A percentile compares a stretch with the other conserved stretches of the same genome.
phyloP scores from a whole-genome alignment of 163 green algal species.

The Scenedesmus sp. region DNA sequence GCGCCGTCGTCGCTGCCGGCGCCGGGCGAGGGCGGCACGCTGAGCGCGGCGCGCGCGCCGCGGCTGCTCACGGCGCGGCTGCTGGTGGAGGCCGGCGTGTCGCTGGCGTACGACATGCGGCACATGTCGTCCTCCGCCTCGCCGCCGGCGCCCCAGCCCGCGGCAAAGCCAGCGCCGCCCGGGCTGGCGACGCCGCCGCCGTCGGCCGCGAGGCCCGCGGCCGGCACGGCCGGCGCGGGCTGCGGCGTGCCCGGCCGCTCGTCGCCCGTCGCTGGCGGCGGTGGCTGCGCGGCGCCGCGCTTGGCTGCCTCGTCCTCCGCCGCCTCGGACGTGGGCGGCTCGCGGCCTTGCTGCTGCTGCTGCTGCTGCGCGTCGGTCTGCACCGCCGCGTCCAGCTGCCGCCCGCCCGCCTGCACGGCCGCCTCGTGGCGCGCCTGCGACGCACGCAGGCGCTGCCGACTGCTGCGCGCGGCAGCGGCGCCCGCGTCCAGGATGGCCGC shows the following conservation, averaged over 20 bases:
- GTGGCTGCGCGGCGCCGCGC: neutral
- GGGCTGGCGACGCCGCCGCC: neutral
- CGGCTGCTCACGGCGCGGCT: constrained; percentile 15
- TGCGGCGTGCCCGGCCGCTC: constrained; percentile 26
- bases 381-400: neutral
- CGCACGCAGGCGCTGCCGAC: neutral
- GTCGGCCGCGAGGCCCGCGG: neutral
- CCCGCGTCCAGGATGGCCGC: constrained; percentile 32
- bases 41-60: neutral
- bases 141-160: constrained; percentile 1
- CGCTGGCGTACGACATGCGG: constrained; percentile 42
- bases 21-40: neutral
- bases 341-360: neutral
- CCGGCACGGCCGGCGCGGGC: constrained; percentile 2
- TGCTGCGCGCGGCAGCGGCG: neutral
- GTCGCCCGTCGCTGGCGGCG: constrained; percentile 4
- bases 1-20: neutral
- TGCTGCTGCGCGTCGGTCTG: neutral
- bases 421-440: neutral
- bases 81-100: constrained; percentile 34
- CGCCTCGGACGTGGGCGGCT: neutral
- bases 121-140: constrained; percentile 45
- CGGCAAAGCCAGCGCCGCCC: constrained; percentile 8
- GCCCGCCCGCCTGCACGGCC: neutral
- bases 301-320: neutral